These are phyloP conservation scores for Bocquillonia castaneifolia DNA, from an alignment of 441 rosid species.

Conservation along the genomic window DNA sequence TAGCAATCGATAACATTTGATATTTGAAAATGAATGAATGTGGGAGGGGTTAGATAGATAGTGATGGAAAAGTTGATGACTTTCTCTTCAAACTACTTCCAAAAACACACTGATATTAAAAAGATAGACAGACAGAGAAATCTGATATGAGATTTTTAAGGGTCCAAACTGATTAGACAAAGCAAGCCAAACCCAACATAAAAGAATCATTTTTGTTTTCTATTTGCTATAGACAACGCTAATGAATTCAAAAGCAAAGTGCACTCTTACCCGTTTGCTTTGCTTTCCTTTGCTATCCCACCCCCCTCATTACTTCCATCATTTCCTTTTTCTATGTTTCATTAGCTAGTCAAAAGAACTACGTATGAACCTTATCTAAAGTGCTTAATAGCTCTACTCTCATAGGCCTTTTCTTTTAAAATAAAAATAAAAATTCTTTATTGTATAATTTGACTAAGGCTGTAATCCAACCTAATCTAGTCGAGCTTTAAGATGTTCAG, in stretches of 20 bases:
- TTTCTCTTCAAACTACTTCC: conserved; percentile 28
- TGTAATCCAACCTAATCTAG: no score
- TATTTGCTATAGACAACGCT: conserved; percentile 15
- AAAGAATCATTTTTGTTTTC: conserved; percentile 22
- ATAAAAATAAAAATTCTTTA: no score
- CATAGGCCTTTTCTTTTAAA: no score
- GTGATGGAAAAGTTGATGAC: conserved; percentile 23
- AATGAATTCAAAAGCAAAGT: conserved; percentile 26
- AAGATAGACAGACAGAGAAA: conserved; percentile 31
- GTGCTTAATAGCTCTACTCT: no score
- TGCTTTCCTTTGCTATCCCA: no score
- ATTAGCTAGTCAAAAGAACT: not conserved
- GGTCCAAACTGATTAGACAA: conserved; percentile 38
- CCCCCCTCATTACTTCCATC: conserved; percentile 14
- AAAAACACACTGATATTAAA: not conserved
- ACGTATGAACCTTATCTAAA: not conserved
- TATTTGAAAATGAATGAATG: not conserved
- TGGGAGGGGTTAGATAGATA: not conserved
- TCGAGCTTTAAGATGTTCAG: no score
- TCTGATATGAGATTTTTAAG: conserved; percentile 29
- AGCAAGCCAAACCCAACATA: conserved; percentile 32
- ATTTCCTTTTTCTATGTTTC: conserved; percentile 10
- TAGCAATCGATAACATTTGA: conserved; percentile 2
- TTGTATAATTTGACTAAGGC: no score
- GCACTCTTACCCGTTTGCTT: conserved; percentile 23